phyloP scores from a whole-genome alignment of 768 basidiomycete genomes.

The Mycena kentingensis region DNA sequence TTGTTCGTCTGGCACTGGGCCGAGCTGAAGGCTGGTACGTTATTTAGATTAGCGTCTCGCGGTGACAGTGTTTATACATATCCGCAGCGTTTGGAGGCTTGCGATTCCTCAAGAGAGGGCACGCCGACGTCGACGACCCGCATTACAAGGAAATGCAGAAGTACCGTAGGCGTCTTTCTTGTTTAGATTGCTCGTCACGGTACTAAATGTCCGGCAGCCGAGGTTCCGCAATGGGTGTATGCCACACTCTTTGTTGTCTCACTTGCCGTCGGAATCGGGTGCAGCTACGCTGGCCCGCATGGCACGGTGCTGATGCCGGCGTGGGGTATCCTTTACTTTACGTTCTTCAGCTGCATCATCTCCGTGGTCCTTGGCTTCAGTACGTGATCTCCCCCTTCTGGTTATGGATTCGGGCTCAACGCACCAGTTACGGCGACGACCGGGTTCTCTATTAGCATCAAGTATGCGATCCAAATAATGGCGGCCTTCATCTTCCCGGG shows the following conservation, averaged over 20 bases:
- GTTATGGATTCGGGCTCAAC: not conserved
- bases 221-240: constrained; percentile 60
- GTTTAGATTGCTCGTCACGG: not conserved
- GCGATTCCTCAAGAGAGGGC: constrained; percentile 38
- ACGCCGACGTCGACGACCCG: constrained; percentile 49
- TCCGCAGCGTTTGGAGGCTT: constrained; percentile 43
- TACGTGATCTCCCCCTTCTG: constrained; percentile 21
- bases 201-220: constrained; percentile 23
- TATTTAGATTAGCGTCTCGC: constrained; percentile 1
- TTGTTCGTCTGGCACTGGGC: constrained; percentile 55
- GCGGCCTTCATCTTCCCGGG: constrained; percentile 48
- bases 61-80: not conserved
- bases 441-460: constrained; percentile 49
- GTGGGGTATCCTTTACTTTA: constrained; percentile 56
- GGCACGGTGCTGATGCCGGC: constrained; percentile 51
- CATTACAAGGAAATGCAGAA: constrained; percentile 56
- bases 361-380: constrained; percentile 46
- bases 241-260: constrained; percentile 45
- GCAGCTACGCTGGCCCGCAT: constrained; percentile 38
- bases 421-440: constrained; percentile 40
- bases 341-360: constrained; percentile 38
- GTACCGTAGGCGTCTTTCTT: constrained; percentile 34
- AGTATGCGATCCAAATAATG: constrained; percentile 51
- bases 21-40: constrained; percentile 44
- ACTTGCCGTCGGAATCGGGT: constrained; percentile 51